Percentiles rank a stretch among this genome's conserved stretches.
Evolutionary conservation across 371 early-diverging fungal species (phyloP).

Genomic region (Apophysomyces elegans): DNA sequence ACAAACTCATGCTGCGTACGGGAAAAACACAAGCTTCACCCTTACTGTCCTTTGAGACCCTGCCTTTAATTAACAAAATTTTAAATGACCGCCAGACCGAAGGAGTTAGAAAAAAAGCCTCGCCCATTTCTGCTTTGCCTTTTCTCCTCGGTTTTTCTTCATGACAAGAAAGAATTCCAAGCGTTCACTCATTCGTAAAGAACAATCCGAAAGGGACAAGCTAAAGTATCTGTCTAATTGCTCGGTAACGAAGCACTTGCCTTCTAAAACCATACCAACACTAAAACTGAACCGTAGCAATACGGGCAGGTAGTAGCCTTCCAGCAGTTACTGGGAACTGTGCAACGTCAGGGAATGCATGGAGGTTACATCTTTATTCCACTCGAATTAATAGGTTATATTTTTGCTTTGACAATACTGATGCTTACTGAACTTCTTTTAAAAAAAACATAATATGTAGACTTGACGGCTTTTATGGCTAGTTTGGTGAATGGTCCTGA

Average conservation of each 20-base stretch:
- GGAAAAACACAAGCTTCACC: too few relatives aligned
- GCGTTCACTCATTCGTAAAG: slow-evolving; percentile 39
- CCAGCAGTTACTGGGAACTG: slow-evolving; percentile 27
- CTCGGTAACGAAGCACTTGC: slow-evolving; percentile 21
- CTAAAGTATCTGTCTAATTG: slow-evolving; percentile 23
- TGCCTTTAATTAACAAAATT: not conserved
- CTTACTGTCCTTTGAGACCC: too few relatives aligned
- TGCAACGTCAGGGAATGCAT: slow-evolving; percentile 32
- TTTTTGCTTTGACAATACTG: too few relatives aligned
- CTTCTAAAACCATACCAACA: not conserved
- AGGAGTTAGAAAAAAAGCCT: slow-evolving; percentile 9
- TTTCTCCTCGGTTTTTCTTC: not conserved
- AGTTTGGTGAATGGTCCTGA: slow-evolving; percentile 47
- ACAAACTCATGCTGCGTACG: too few relatives aligned
- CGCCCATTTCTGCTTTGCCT: slow-evolving; percentile 8
- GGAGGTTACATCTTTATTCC: slow-evolving; percentile 51
- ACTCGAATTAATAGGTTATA: slow-evolving; percentile 54
- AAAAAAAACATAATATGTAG: slow-evolving; percentile 22
- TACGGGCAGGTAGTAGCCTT: slow-evolving; percentile 37
- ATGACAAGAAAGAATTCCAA: slow-evolving; percentile 27
- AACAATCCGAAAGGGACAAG: slow-evolving; percentile 46
- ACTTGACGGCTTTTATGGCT: slow-evolving; percentile 54
- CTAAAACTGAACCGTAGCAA: slow-evolving; percentile 16
- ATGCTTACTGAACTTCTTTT: too few relatives aligned
- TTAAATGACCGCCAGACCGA: too few relatives aligned